Evolutionary conservation across 2,329 filamentous ascomycete genomes (phyloP).

Genomic region (Aspergillus awamori): DNA sequence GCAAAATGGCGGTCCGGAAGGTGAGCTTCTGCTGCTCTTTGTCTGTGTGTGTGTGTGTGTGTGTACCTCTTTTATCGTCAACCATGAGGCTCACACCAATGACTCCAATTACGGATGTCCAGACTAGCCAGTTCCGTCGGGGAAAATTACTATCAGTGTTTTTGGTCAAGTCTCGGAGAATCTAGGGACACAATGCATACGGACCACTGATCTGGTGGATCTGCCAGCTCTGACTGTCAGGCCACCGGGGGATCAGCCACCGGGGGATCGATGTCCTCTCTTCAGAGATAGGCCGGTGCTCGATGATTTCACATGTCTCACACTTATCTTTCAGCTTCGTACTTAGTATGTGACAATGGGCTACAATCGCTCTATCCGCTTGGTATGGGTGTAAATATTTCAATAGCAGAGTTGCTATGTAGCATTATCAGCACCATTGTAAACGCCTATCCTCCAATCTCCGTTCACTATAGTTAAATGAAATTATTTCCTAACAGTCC

Average conservation of each 20-base stretch:
- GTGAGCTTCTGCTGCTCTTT: not conserved
- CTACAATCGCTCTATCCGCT: no score
- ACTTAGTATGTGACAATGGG: no score
- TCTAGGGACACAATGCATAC: not conserved
- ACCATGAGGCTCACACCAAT: not conserved
- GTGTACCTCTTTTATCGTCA: not conserved
- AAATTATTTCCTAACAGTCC: conserved; percentile 18
- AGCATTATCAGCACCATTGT: not conserved
- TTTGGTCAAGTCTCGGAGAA: not conserved
- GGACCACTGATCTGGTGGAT: not conserved
- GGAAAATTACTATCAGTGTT: no score
- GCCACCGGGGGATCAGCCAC: not conserved
- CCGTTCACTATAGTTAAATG: conserved; percentile 13
- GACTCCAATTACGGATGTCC: not conserved
- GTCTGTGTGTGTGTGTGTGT: no score
- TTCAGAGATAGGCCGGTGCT: no score
- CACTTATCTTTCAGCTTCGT: no score
- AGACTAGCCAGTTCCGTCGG: not conserved
- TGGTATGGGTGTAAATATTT: not conserved
- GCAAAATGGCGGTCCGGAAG: conserved; percentile 3
- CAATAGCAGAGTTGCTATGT: not conserved
- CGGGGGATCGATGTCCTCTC: not conserved
- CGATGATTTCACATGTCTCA: no score
- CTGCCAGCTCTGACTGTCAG: not conserved
- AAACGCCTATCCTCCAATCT: not conserved